Percentiles rank a stretch among this genome's conserved stretches.
These are phyloP conservation scores for Aquanectria penicillioides DNA, from an alignment of 2,329 filamentous ascomycete species.

Conservation along the genomic window DNA sequence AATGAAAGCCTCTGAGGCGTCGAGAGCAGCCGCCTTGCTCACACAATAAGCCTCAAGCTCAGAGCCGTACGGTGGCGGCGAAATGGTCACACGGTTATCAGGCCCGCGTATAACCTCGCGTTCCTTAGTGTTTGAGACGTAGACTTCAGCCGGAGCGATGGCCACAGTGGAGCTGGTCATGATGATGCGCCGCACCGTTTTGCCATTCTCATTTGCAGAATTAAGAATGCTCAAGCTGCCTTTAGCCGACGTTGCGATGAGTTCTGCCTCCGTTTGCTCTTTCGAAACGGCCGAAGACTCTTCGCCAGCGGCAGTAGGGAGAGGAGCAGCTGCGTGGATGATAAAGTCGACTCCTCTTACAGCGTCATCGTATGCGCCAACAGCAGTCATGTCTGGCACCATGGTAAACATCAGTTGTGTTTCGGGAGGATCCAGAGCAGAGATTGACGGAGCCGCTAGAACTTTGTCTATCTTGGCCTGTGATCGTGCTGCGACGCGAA, in stretches of 20 bases:
- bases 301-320: conserved; percentile 23
- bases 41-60: conserved; percentile 7
- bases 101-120: not conserved
- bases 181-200: conserved; percentile 51
- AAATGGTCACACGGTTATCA: not conserved
- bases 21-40: not conserved
- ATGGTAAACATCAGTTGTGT: conserved; percentile 39
- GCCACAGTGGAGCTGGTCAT: conserved; percentile 52
- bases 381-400: conserved; percentile 49
- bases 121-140: not conserved
- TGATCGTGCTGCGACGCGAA: conserved; percentile 8
- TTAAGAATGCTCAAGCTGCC: conserved; percentile 50
- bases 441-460: conserved; percentile 13
- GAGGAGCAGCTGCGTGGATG: conserved; percentile 45
- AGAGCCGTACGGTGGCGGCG: not conserved
- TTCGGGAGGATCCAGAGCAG: conserved; percentile 14
- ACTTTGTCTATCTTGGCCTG: conserved; percentile 1
- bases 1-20: not conserved
- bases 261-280: conserved; percentile 21
- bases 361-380: conserved; percentile 52
- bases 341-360: conserved; percentile 51
- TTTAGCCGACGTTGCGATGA: conserved; percentile 48
- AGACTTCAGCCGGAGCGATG: conserved; percentile 8
- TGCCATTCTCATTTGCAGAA: conserved; percentile 44
- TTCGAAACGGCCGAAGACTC: not conserved